Evolutionary conservation across 2,329 filamentous ascomycete species (phyloP).

Genomic region (Colletotrichum ledebouriae): DNA sequence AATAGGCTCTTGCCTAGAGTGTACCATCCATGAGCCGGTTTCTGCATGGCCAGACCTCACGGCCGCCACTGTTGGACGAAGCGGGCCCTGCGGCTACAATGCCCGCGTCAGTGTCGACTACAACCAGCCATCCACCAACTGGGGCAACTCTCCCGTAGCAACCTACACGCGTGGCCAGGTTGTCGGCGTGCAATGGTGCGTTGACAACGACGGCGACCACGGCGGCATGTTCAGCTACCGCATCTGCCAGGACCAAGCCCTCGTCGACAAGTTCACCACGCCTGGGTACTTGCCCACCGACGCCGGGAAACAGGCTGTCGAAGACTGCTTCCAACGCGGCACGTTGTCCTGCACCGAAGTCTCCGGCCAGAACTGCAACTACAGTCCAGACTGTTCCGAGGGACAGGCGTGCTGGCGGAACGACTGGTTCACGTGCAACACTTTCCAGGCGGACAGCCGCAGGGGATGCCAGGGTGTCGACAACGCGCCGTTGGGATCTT

Average conservation of each 20-base stretch:
- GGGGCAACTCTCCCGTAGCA: conserved; percentile 58
- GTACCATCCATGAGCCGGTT: conserved; percentile 67
- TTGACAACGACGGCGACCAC: conserved; percentile 69
- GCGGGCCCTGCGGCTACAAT: conserved; percentile 67
- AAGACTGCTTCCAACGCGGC: conserved; percentile 65
- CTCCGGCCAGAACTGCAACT: conserved; percentile 61
- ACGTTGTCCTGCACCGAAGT: conserved; percentile 64
- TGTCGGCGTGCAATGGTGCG: conserved; percentile 67
- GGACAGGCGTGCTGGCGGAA: conserved; percentile 62
- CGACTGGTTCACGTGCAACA: conserved; percentile 68
- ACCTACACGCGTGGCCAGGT: conserved; percentile 61
- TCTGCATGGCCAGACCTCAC: conserved; percentile 63
- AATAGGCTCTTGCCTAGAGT: conserved; percentile 66
- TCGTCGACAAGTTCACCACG: conserved; percentile 64
- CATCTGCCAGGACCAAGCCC: conserved; percentile 63
- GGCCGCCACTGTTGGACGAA: conserved; percentile 59
- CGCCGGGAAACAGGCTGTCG: conserved; percentile 65
- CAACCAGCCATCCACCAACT: conserved; percentile 59
- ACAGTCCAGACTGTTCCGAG: conserved; percentile 60
- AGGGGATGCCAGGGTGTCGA: conserved; percentile 62
- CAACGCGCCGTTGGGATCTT: conserved; percentile 57
- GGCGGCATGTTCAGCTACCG: conserved; percentile 70
- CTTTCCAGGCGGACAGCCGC: conserved; percentile 54
- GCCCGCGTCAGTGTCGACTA: conserved; percentile 66
- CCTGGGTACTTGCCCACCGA: conserved; percentile 62